phyloP scores from a whole-genome alignment of 768 basidiomycete genomes.

The Russula sp. region DNA sequence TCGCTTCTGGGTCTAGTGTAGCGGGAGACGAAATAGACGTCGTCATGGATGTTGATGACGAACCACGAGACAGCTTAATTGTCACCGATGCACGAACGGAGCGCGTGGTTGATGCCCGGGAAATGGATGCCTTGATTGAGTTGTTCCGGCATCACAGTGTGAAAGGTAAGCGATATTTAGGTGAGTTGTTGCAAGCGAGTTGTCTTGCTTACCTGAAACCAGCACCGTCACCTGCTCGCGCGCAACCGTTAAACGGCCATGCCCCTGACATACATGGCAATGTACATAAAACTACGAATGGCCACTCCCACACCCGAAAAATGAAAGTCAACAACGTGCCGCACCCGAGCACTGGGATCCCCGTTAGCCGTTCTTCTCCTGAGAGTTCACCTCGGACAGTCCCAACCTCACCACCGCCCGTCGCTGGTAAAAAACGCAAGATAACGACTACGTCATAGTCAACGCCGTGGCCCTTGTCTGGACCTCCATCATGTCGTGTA shows the following conservation, averaged over 20 bases:
- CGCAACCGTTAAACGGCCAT: neutral
- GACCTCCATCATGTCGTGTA: constrained; percentile 5
- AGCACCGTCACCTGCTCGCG: constrained; percentile 12
- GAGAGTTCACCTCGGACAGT: constrained; percentile 3
- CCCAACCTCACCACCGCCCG: constrained; percentile 25
- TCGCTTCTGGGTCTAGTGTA: constrained; percentile 21
- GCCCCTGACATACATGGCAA: constrained; percentile 7
- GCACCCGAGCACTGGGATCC: neutral
- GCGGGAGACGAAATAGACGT: constrained; percentile 31
- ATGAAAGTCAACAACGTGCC: constrained; percentile 12
- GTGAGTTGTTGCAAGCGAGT: neutral
- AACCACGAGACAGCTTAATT: constrained; percentile 18
- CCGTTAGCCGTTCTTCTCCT: constrained; percentile 4
- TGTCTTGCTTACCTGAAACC: neutral
- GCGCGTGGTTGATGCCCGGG: constrained; percentile 42
- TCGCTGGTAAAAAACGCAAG: constrained; percentile 52
- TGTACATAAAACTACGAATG: constrained; percentile 12
- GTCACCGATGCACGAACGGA: constrained; percentile 28
- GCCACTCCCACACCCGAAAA: constrained; percentile 2
- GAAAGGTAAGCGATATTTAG: constrained; percentile 31
- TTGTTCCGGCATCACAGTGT: constrained; percentile 54
- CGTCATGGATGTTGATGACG: constrained; percentile 27
- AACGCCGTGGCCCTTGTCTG: neutral
- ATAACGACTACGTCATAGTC: constrained; percentile 33
- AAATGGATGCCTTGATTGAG: constrained; percentile 54